These are phyloP conservation scores for Hydrangea macrophylla DNA, from an alignment of 148 eudicot species.

Conservation along the genomic window DNA sequence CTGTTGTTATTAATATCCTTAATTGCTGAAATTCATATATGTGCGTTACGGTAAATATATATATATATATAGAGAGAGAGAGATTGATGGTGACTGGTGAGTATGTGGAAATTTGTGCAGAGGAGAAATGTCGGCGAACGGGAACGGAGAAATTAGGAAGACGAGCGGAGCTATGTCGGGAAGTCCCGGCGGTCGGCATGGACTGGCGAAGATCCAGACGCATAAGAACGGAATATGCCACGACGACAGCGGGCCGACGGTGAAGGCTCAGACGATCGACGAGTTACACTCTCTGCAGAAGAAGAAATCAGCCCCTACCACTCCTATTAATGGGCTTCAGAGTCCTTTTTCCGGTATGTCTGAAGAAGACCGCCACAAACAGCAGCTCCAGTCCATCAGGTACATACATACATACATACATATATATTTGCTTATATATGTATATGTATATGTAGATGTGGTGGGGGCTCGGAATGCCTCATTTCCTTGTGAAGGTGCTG, in stretches of 20 bases:
- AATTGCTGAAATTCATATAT: background rate
- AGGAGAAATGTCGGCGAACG: slow-evolving; percentile 26
- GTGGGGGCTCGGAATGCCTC: too few species aligned
- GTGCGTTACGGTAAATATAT: background rate
- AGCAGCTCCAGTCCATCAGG: slow-evolving; percentile 80
- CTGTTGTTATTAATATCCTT: background rate
- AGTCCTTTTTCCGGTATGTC: slow-evolving; percentile 31
- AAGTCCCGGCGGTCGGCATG: slow-evolving; percentile 23
- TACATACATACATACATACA: background rate
- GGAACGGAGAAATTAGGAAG: slow-evolving; percentile 18
- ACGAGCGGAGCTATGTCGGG: slow-evolving; percentile 1
- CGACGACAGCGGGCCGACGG: slow-evolving; percentile 50
- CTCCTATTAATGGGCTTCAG: slow-evolving; percentile 29
- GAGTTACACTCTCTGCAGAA: slow-evolving; percentile 66
- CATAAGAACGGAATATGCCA: slow-evolving; percentile 40
- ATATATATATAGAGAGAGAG: background rate
- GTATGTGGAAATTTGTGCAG: background rate
- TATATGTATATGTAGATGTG: background rate
- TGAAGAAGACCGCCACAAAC: slow-evolving; percentile 53
- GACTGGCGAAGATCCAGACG: slow-evolving; percentile 30
- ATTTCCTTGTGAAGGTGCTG: too few species aligned
- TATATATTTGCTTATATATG: background rate
- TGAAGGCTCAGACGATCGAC: slow-evolving; percentile 61
- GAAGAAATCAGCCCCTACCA: slow-evolving; percentile 60
- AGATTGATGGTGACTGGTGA: background rate